Percentiles rank a stretch among this genome's conserved stretches.
These are phyloP conservation scores for Byssoonygena ceratinophila DNA, from an alignment of 2,329 filamentous ascomycete genomes.

Conservation along the genomic window DNA sequence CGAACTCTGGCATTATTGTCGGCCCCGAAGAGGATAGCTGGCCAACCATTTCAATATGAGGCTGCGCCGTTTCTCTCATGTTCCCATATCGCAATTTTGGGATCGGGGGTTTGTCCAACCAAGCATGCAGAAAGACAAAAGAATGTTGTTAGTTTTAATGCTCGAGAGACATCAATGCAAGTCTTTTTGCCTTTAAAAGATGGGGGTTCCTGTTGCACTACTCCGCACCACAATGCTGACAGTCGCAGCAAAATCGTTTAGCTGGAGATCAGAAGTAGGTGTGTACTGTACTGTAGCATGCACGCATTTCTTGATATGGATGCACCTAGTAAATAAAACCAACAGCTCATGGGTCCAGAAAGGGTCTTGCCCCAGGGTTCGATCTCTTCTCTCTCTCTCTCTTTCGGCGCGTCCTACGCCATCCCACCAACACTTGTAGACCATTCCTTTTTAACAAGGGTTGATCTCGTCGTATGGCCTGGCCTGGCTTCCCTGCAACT, in stretches of 20 bases:
- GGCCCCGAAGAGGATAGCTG: background rate
- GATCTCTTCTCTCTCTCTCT: background rate
- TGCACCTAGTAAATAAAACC: no score
- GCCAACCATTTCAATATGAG: background rate
- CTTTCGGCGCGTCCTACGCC: background rate
- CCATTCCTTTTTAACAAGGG: constrained; percentile 3
- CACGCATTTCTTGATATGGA: no score
- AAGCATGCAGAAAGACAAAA: background rate
- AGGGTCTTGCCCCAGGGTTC: no score
- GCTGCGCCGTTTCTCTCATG: background rate
- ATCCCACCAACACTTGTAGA: background rate
- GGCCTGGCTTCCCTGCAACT: no score
- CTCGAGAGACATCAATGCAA: background rate
- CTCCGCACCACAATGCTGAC: no score
- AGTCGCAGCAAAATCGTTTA: no score
- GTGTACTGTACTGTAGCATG: no score
- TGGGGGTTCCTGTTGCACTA: no score
- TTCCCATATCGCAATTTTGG: background rate
- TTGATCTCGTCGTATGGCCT: constrained; percentile 2
- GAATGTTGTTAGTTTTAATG: background rate
- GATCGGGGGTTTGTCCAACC: background rate
- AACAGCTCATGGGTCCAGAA: no score
- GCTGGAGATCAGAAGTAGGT: no score
- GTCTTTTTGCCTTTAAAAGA: no score
- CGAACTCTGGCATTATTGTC: background rate